phyloP scores from a whole-genome alignment of 176 grass and related monocot species.

The Oryza brachyantha region DNA sequence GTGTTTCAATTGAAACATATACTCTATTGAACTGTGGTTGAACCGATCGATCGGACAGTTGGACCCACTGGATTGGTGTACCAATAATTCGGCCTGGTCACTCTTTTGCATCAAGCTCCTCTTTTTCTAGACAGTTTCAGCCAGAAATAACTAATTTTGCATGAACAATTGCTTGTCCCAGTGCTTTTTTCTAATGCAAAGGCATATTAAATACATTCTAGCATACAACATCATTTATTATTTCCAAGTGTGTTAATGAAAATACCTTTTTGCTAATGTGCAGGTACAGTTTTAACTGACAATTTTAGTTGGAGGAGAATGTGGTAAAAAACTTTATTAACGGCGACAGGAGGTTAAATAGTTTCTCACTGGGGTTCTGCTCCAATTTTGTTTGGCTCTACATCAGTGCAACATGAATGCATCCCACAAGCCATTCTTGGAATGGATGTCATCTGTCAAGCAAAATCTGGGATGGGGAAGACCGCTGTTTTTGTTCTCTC shows the following conservation, averaged over 20 bases:
- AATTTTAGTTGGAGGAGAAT: conserved; percentile 65
- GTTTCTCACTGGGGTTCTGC: conserved; percentile 58
- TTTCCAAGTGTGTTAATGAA: not conserved
- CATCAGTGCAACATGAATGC: conserved; percentile 74
- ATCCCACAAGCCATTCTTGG: conserved; percentile 81
- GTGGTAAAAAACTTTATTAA: conserved; percentile 75
- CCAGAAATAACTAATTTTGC: not conserved
- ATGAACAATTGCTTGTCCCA: not conserved
- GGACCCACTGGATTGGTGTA: not conserved
- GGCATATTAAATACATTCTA: not conserved
- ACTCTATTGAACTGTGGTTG: not conserved
- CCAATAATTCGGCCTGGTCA: not conserved
- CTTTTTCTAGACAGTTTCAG: not conserved
- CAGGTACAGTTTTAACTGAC: conserved; percentile 75
- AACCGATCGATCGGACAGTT: too few species aligned
- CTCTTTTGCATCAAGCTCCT: not conserved
- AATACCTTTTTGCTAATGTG: conserved; percentile 8
- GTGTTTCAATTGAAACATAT: not conserved
- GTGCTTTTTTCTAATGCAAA: not conserved
- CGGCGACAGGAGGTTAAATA: conserved; percentile 42
- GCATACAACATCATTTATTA: not conserved
- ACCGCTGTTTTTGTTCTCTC: conserved; percentile 70
- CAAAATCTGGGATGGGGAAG: conserved; percentile 78
- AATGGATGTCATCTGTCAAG: conserved; percentile 81
- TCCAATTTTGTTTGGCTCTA: conserved; percentile 68